phyloP scores from a whole-genome alignment of 805 yeast species.

The Wickerhamiella kurtzmanii region DNA sequence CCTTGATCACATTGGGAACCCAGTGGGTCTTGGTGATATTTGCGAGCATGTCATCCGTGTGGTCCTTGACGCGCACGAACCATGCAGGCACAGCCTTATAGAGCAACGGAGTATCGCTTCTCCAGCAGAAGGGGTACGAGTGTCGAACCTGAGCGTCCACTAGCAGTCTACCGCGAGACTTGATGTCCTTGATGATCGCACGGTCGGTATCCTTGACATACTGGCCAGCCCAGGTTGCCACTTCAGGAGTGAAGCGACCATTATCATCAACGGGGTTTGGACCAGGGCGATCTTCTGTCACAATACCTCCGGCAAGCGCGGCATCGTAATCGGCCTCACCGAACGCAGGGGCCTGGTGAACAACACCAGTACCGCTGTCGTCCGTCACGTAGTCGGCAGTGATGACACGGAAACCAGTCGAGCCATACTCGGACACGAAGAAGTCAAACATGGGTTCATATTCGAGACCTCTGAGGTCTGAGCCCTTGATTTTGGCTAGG shows the following conservation, averaged over 20 bases:
- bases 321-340: slow-evolving; percentile 97
- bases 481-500: slow-evolving; percentile 69
- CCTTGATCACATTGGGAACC: slow-evolving; percentile 87
- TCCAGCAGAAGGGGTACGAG: slow-evolving; percentile 99
- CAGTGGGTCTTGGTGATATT: slow-evolving; percentile 80
- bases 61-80: slow-evolving; percentile 84
- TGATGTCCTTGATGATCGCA: slow-evolving; percentile 70
- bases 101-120: slow-evolving; percentile 95
- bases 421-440: slow-evolving; percentile 63
- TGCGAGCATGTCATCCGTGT: slow-evolving; percentile 77
- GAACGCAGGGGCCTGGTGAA: slow-evolving; percentile 95
- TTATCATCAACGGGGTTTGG: slow-evolving; percentile 94
- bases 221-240: slow-evolving; percentile 59
- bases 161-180: slow-evolving; percentile 62
- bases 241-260: slow-evolving; percentile 71
- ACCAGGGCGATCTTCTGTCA: slow-evolving; percentile 51
- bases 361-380: slow-evolving; percentile 98
- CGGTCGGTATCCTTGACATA: slow-evolving; percentile 96
- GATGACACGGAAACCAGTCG: slow-evolving; percentile 70
- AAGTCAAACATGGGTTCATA: slow-evolving; percentile 77
- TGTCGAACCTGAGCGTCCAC: slow-evolving; percentile 76
- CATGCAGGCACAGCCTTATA: slow-evolving; percentile 97
- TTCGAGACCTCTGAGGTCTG: slow-evolving; percentile 61
- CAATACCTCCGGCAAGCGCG: slow-evolving; percentile 62
- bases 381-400: slow-evolving; percentile 72